A percentile compares a stretch with the other conserved stretches of the same genome.
phyloP scores from a whole-genome alignment of 768 basidiomycete species.

The Amanita molliuscula region DNA sequence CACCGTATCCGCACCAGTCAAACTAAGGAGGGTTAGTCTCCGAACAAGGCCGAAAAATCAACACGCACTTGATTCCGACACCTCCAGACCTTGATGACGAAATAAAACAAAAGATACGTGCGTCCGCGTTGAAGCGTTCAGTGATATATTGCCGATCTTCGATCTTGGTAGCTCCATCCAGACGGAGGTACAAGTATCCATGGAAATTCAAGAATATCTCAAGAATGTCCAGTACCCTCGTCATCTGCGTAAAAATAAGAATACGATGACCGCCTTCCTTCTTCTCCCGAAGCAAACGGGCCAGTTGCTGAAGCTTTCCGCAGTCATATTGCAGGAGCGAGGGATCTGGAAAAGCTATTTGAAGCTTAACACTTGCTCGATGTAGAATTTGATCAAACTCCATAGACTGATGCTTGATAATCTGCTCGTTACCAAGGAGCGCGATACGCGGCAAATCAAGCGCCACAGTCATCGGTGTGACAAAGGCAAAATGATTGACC shows the following conservation, averaged over 20 bases:
- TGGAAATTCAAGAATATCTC: conserved; percentile 90
- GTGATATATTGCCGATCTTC: conserved; percentile 89
- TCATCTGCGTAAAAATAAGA: conserved; percentile 98
- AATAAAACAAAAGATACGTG: conserved; percentile 81
- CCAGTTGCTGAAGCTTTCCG: conserved; percentile 85
- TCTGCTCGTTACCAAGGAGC: conserved; percentile 32
- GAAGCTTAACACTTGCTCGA: conserved; percentile 66
- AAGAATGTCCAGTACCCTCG: conserved; percentile 84
- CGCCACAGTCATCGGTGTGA: conserved; percentile 71
- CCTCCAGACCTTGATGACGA: conserved; percentile 71
- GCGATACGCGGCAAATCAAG: conserved; percentile 59
- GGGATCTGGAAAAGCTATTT: conserved; percentile 89
- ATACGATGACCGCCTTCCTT: conserved; percentile 84
- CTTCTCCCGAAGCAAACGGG: conserved; percentile 68
- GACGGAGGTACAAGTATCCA: conserved; percentile 86
- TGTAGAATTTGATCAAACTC: conserved; percentile 67
- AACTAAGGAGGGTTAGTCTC: conserved; percentile 28
- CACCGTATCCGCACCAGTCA: conserved; percentile 89
- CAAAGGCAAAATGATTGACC: conserved; percentile 68
- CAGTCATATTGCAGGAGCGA: conserved; percentile 91
- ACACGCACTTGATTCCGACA: conserved; percentile 86
- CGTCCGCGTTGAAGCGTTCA: conserved; percentile 78
- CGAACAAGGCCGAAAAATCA: conserved; percentile 9
- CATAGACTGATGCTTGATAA: conserved; percentile 19
- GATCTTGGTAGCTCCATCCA: conserved; percentile 93